Evolutionary conservation across 2,329 filamentous ascomycete genomes (phyloP), one percentile per base, ranked within the genome.

Genomic region (Apiospora marii): DNA sequence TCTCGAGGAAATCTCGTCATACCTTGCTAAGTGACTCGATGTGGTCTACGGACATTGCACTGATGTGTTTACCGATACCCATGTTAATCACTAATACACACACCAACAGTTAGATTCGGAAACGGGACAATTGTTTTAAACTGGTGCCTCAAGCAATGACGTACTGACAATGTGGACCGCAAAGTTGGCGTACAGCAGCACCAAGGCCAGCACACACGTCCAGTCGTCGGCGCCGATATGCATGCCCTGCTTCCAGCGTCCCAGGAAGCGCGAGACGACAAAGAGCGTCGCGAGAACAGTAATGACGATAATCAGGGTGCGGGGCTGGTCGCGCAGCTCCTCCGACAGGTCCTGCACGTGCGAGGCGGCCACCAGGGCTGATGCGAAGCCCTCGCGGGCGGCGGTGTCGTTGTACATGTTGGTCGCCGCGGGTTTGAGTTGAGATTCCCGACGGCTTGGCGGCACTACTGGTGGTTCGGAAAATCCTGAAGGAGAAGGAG

Each of bases 401-500:
- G 68, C 48, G 4, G 68, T 53, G n/a, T 70, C 68, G 48, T 70
- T 43, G 24, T 70, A 58, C 68, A 70, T 70, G 44, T 5, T 44
- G 44, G 8, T 22, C 4, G 67, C 30, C 41, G 64, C 7, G 51
- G 2, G 16, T 0, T 24, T 1, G 16, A 1, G 14, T 3, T 16
- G 30, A 24, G 30, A 12, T 22, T 13, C 49, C 10, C 49, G 46
- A 4, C 46, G 4, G 46, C 46, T 48, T 48, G 6, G 46, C 46
- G 10, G 37, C 10, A 41, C 37, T 41, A 48, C 49, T 4, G 51
- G 4, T 34, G 22, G 19, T 14, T 19, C 8, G 22, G 58, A 41
- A 24, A 34, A 64, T 41, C 34, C 30, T 64, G 0, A 64, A 22
- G 14, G 19, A 64, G 41, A 4, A 34, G 34, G n/a, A 64, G 1